phyloP scores from a whole-genome alignment of 208 protist species.

The Leishmania guyanensis region DNA sequence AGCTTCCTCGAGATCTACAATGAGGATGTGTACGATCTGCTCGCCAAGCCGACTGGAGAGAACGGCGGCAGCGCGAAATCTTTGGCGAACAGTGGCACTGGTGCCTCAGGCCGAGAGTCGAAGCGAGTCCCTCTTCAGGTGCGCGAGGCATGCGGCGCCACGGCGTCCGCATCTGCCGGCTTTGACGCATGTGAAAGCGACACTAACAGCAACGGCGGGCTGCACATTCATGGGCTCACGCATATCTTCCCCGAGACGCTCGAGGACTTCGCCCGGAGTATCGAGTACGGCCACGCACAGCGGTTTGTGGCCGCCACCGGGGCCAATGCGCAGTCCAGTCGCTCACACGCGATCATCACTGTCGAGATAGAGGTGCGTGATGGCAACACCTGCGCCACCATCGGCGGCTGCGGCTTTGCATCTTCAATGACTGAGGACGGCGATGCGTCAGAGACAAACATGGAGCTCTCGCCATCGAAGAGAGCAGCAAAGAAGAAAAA shows the following conservation, averaged over 20 bases:
- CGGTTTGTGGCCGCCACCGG: constrained; percentile 72
- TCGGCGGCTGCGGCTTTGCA: not conserved
- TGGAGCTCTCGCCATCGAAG: constrained; percentile 1
- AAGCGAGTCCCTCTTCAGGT: constrained; percentile 52
- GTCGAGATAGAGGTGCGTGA: constrained; percentile 71
- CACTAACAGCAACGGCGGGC: constrained; percentile 37
- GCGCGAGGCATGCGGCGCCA: constrained; percentile 31
- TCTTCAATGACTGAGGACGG: not conserved
- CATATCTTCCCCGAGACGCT: constrained; percentile 53
- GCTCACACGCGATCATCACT: constrained; percentile 91
- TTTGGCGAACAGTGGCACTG: not conserved
- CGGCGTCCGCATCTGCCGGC: not conserved
- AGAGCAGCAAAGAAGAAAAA: not conserved
- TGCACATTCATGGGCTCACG: constrained; percentile 66
- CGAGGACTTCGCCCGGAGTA: constrained; percentile 63
- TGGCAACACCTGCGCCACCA: not conserved
- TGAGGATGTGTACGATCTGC: constrained; percentile 86
- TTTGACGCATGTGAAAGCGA: not conserved
- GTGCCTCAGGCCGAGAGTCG: not conserved
- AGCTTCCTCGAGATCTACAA: constrained; percentile 92
- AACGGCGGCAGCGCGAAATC: constrained; percentile 48
- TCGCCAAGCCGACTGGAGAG: constrained; percentile 25
- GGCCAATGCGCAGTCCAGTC: constrained; percentile 85
- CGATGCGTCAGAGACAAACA: not conserved
- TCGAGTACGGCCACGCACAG: constrained; percentile 75